Base-by-base conservation (phyloP, 768 basidiomycete species). In the Russula dissimulans region DNA sequence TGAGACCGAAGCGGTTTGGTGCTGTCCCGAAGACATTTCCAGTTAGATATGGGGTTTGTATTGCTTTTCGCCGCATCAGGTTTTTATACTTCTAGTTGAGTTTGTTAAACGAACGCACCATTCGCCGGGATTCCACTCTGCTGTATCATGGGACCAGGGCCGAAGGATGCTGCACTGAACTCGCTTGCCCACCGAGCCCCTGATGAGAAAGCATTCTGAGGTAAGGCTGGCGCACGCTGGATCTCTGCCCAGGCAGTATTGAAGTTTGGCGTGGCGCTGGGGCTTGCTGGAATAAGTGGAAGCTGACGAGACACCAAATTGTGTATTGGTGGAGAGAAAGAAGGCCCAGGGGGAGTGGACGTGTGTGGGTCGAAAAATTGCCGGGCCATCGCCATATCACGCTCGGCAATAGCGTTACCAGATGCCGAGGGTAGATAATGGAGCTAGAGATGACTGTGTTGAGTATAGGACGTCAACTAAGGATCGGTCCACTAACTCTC, bases 361-460 rank as follows among this genome's bases (percentile, higher is more conserved):
- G 74, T 69, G 52, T 73, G 72, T 41, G 71, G 71, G 61, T 85
- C 80, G 68, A 93, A 93, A 71, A 93, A 93, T 65, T 88, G 88
- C 47, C 86, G 83, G 31, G 89, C 90, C 63, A 89, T 79, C 14
- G 82, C 80, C 49, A 84, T 71, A 71, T 93, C 90, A 52, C 83
- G 86, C 65, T 84, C 81, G 60, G 75, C 81, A 38, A 81, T 76
- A 53, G 75, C 74, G 26, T 71, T 65, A 17, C 76, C 69, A 0
- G 80, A 73, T n/a, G 79, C 79, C 22, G 80, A 78, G 1, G 90
- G 87, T 31, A 93, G 79, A 70, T 89, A 82, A 62, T 87, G 89
- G 29, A 93, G 78, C 90, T 92, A 63, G 3, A 31, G 29, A 22
- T 26, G 18, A 29, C 32, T 31, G n/a, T 10, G 10, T 32, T 26